Evolutionary conservation across 805 yeast genomes (phyloP), one percentile per base, ranked within the genome.

Genomic region (Yamadazyma akitaensis): DNA sequence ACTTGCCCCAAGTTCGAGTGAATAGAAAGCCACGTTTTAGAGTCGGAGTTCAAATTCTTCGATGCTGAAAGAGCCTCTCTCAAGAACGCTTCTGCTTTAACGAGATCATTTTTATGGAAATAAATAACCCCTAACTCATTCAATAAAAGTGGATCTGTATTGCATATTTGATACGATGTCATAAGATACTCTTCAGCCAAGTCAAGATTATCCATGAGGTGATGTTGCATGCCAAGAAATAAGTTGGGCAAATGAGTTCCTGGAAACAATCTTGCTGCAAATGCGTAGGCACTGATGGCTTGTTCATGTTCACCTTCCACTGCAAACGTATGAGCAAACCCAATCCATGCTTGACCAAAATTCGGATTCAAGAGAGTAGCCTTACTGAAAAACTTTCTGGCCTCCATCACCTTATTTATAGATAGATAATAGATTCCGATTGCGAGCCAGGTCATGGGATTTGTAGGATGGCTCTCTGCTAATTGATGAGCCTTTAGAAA

Each of bases 221-320:
- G 68, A 63, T 94, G 92, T 68, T 94, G 98, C 97, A 94, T 94
- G 1, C 99, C 99, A 34, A 94, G 72, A 57, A 88, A 92, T 49
- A 94, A 68, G 58, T 86, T 82, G 1, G 99, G 98, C 40, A 91
- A 67, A 62, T 94, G 97, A 3, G 91, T 84, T 1, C 96, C 96
- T 0, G 91, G 90, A 58, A 94, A 94, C 37, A 91, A 75, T 51
- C 97, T 72, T 1, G 96, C 89, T 0, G 97, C 97, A 11, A 96
- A 91, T 1, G 98, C 91, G 65, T 91, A 94, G 0, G 98, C 98
- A 47, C 97, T 85, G 18, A 94, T 85, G 1, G 98, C 98, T 65
- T 94, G 98, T 63, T 94, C 99, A 63, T 94, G 97, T 65, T 94
- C 99, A n/a, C 97, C 96, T 63, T 94, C 99, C 2, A 88, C 84